Percentiles rank a stretch among this genome's conserved stretches.
Evolutionary conservation across 2,329 filamentous ascomycete genomes (phyloP).

Genomic region (Fusarium incarnatum): DNA sequence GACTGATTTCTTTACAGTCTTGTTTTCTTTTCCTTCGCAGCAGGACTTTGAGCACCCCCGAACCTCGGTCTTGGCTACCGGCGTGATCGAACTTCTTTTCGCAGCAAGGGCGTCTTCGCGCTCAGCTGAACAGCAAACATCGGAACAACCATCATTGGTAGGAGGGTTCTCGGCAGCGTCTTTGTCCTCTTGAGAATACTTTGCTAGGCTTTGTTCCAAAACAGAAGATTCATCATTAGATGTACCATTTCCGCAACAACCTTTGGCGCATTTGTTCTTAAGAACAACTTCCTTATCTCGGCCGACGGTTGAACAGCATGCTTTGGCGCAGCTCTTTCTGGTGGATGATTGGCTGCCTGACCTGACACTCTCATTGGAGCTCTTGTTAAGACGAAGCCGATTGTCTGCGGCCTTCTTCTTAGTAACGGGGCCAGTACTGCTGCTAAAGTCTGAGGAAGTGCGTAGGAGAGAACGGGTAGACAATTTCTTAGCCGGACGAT

Average conservation of each 20-base stretch:
- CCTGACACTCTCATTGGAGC: conserved; percentile 21
- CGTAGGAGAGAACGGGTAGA: conserved; percentile 27
- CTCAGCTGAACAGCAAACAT: not conserved
- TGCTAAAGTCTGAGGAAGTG: conserved; percentile 46
- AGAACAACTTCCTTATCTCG: not conserved
- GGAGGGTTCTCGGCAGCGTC: not conserved
- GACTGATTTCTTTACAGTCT: not conserved
- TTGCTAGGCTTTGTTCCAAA: not conserved
- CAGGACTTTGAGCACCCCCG: not conserved
- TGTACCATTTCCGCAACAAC: not conserved
- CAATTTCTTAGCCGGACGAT: conserved; percentile 42
- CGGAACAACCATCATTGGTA: not conserved
- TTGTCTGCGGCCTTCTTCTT: conserved; percentile 25
- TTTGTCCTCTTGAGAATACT: not conserved
- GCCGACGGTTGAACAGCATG: conserved; percentile 25
- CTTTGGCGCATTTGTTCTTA: not conserved
- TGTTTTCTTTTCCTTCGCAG: not conserved
- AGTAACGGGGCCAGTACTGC: conserved; percentile 27
- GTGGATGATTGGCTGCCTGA: not conserved
- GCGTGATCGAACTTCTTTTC: not conserved
- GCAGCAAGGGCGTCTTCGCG: not conserved
- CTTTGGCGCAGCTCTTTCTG: conserved; percentile 22
- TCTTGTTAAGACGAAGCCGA: conserved; percentile 22
- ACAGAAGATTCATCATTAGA: not conserved
- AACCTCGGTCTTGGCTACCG: not conserved